Percentiles rank a stretch among this genome's conserved stretches.
Conservation (phyloP, 2,329 filamentous ascomycete genomes). For the Fusarium penzigii region DNA sequence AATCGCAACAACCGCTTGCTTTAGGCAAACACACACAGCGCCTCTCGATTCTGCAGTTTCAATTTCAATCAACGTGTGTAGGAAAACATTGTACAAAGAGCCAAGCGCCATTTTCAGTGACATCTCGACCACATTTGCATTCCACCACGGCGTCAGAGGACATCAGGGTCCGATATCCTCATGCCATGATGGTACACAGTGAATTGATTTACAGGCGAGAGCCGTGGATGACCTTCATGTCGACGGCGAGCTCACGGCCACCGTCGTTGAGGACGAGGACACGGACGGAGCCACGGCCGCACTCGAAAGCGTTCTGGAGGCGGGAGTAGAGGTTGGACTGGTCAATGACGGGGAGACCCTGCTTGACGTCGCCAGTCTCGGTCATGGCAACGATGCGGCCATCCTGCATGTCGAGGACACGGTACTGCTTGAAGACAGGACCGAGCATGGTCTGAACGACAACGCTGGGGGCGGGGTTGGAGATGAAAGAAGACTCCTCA, state of each 20-base stretch:
- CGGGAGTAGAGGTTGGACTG: constrained; percentile 87
- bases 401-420: constrained; percentile 93
- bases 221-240: constrained; percentile 97
- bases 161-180: too few species aligned
- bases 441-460: constrained; percentile 99
- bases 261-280: constrained; percentile 94
- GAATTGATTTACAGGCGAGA: constrained; percentile 58
- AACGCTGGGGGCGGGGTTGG: constrained; percentile 93
- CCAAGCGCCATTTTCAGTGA: too few species aligned
- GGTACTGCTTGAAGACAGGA: constrained; percentile 99
- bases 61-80: constrained; percentile 1
- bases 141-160: too few species aligned
- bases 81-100: constrained; percentile 18
- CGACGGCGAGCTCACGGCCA: constrained; percentile 91
- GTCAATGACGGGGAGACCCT: constrained; percentile 88
- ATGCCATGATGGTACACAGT: neutral
- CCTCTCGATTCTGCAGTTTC: constrained; percentile 29
- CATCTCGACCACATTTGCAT: too few species aligned
- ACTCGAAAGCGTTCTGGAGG: constrained; percentile 81
- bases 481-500: constrained; percentile 97
- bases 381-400: constrained; percentile 93
- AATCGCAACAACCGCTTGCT: too few species aligned
- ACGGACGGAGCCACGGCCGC: constrained; percentile 89
- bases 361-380: constrained; percentile 98
- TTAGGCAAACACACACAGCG: constrained; percentile 22